These are phyloP conservation scores for Pyrenochaeta sp. DNA, from an alignment of 2,329 filamentous ascomycete genomes.

Conservation along the genomic window DNA sequence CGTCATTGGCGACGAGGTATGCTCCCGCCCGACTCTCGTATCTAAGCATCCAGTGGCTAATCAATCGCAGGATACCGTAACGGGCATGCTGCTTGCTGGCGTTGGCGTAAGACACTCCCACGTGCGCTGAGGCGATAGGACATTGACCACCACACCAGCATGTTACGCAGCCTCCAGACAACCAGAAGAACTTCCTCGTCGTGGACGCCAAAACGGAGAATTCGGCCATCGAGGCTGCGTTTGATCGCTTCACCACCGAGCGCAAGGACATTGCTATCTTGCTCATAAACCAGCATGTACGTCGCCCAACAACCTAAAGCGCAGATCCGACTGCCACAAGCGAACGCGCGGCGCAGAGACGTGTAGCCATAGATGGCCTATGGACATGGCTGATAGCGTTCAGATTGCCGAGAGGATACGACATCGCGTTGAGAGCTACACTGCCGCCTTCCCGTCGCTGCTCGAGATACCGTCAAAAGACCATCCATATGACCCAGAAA, in stretches of 20 bases:
- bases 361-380: no score
- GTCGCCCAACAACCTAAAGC: no score
- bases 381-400: slow-evolving; percentile 10
- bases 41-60: slow-evolving; percentile 16
- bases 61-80: slow-evolving; percentile 81
- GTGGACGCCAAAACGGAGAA: slow-evolving; percentile 94
- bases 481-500: slow-evolving; percentile 98
- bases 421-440: slow-evolving; percentile 87
- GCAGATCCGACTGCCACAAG: neutral
- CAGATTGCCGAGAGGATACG: slow-evolving; percentile 95
- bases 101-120: slow-evolving; percentile 74
- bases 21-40: neutral
- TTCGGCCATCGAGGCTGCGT: slow-evolving; percentile 84
- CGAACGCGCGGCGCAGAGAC: no score
- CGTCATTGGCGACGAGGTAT: slow-evolving; percentile 95
- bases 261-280: slow-evolving; percentile 97
- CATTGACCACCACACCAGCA: slow-evolving; percentile 66
- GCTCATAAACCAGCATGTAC: slow-evolving; percentile 96
- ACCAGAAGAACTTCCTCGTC: slow-evolving; percentile 97
- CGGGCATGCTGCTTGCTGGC: slow-evolving; percentile 90
- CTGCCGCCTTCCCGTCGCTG: slow-evolving; percentile 92
- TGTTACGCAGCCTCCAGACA: slow-evolving; percentile 85
- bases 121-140: neutral
- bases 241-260: slow-evolving; percentile 85
- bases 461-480: slow-evolving; percentile 99